phyloP scores from a whole-genome alignment of 129 eudicot genomes.

The Flaveria sonorensis region DNA sequence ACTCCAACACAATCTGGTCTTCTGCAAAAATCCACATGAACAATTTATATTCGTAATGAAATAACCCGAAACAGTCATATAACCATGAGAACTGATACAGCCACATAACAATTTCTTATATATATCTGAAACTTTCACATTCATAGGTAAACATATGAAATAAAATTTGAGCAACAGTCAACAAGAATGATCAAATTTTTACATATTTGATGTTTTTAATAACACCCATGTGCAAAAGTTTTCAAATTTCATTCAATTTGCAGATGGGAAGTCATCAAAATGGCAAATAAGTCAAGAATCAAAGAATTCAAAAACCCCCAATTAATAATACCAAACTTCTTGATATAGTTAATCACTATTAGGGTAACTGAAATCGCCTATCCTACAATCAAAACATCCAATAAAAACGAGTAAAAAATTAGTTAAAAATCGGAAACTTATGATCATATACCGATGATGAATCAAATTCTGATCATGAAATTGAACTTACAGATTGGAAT shows the following conservation, averaged over 20 bases:
- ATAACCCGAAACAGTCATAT: not conserved
- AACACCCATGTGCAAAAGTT: constrained; percentile 30
- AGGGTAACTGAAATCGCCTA: not conserved
- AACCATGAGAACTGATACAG: not conserved
- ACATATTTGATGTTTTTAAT: constrained; percentile 20
- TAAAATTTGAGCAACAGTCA: not conserved
- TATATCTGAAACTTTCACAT: no score
- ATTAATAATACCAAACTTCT: constrained; percentile 11
- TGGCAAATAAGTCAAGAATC: constrained; percentile 5
- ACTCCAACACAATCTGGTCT: constrained; percentile 14
- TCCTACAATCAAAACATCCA: not conserved
- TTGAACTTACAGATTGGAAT: constrained; percentile 30
- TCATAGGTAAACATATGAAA: not conserved
- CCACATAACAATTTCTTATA: not conserved
- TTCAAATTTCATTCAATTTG: constrained; percentile 11
- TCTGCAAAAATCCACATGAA: constrained; percentile 10
- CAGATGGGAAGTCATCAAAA: constrained; percentile 21
- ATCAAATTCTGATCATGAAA: constrained; percentile 22
- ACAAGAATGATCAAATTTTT: constrained; percentile 14
- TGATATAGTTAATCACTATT: constrained; percentile 4
- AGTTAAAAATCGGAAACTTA: not conserved
- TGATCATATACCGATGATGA: not conserved
- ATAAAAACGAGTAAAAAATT: not conserved
- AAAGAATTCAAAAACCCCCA: not conserved
- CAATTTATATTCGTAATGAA: not conserved